Evolutionary conservation across 140 eudicot genomes (phyloP), one percentile per base, ranked within the genome.

Genomic region (Ambrosia hybrid): DNA sequence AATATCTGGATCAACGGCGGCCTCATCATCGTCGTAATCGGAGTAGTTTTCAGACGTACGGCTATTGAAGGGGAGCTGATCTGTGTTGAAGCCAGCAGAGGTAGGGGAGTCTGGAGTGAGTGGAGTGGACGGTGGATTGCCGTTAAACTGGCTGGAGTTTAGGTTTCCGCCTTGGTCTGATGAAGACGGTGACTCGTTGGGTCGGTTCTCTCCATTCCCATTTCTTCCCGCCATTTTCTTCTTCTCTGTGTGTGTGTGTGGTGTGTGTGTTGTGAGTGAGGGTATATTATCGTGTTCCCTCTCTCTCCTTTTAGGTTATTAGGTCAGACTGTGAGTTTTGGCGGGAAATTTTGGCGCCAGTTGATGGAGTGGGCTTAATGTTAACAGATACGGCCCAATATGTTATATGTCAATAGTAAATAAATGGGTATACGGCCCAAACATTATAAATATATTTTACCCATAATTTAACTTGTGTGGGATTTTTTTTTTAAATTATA

Each of bases 51-150:
- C 93, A 9, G 93, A 87, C 9, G 81, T 77, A 26, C 85, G 96
- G 79, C 95, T 91, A 45, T 89, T 85, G 77, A 85, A 80, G 0
- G 97, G 99, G 26, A 94, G 93, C 81, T 86, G 99, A 79, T 94
- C 99, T 11, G 99, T 88, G 86, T 88, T 91, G 56, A 93, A 93
- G 1, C 95, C 99, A 0, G 84, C 87, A 5, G 98, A 93, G 6
- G 95, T 82, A 1, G 95, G 97, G 6, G 96, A 88, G 62, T 94
- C 89, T 0, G 97, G 96, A 38, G 83, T 79, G 3, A 91, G 76
- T 0, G 97, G 96, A 38, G 83, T 79, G 2, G 94, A 78, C 80
- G 97, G 92, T 7, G 88, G 89, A 67, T 74, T 86, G 13, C 80
- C 85, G 34, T 80, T 72, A 3, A 63, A 77, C 9, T 73, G 80